phyloP scores from a whole-genome alignment of 2,329 filamentous ascomycete species.

The Calonectria multiphialidica region DNA sequence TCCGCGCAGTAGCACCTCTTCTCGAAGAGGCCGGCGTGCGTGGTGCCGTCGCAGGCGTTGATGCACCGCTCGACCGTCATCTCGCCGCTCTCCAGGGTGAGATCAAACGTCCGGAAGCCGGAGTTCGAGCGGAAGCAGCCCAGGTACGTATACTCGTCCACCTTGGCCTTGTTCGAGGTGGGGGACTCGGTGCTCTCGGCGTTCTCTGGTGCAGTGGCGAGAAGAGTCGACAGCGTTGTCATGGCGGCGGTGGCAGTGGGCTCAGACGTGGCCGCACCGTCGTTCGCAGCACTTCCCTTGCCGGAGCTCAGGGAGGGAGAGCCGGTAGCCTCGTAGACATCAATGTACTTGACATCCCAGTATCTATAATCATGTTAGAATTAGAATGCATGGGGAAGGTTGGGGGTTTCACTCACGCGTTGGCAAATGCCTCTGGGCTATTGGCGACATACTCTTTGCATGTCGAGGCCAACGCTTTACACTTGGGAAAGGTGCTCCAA shows the following conservation, averaged over 20 bases:
- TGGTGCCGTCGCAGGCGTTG: constrained; percentile 48
- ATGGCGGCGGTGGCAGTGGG: constrained; percentile 45
- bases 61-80: constrained; percentile 58
- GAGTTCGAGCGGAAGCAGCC: constrained; percentile 57
- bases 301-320: background rate
- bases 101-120: constrained; percentile 51
- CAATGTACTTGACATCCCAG: constrained; percentile 69
- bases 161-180: constrained; percentile 46
- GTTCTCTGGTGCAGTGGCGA: constrained; percentile 41
- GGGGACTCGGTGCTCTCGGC: constrained; percentile 28
- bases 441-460: constrained; percentile 61
- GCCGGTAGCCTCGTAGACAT: constrained; percentile 52
- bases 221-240: constrained; percentile 39
- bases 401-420: constrained; percentile 45
- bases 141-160: constrained; percentile 50
- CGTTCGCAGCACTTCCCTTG: background rate
- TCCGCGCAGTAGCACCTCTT: constrained; percentile 61
- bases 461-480: constrained; percentile 54
- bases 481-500: constrained; percentile 56
- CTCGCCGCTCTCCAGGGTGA: constrained; percentile 41
- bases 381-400: background rate
- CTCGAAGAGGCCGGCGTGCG: constrained; percentile 55
- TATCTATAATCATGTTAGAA: constrained; percentile 42
- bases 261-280: constrained; percentile 10
- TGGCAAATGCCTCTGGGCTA: constrained; percentile 57